Conservation (phyloP, 1,139 yeast genomes). For the Geotrichum carabidarum region DNA sequence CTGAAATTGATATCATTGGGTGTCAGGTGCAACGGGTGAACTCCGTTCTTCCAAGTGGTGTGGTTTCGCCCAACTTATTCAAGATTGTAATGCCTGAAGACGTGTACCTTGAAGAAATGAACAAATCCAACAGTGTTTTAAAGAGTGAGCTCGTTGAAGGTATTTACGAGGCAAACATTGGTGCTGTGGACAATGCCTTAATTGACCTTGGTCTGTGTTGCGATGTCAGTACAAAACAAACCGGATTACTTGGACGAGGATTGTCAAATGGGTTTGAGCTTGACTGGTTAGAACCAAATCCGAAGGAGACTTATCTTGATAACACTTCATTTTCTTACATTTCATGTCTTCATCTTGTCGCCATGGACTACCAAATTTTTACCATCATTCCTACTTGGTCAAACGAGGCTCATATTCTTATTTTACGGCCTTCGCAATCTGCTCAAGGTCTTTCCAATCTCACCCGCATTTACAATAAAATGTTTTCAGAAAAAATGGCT, state of each 20-base stretch:
- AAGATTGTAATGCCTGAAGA: conserved; percentile 65
- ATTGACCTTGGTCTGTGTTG: conserved; percentile 74
- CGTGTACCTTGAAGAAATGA: conserved; percentile 51
- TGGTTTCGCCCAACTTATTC: conserved; percentile 52
- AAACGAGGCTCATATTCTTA: conserved; percentile 48
- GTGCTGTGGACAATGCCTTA: conserved; percentile 65
- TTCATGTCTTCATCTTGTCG: conserved; percentile 65
- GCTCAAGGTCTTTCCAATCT: conserved; percentile 65
- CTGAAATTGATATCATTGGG: conserved; percentile 45
- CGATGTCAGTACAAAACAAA: conserved; percentile 58
- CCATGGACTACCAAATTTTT: conserved; percentile 73
- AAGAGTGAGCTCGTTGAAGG: conserved; percentile 62
- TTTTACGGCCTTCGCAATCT: conserved; percentile 61
- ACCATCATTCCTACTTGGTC: conserved; percentile 68
- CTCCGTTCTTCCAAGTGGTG: conserved; percentile 65
- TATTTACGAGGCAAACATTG: conserved; percentile 70
- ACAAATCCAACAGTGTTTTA: conserved; percentile 58
- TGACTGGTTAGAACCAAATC: conserved; percentile 42
- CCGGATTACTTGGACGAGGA: conserved; percentile 85
- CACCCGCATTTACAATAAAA: conserved; percentile 52
- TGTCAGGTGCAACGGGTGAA: conserved; percentile 55
- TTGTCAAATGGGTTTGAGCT: conserved; percentile 76
- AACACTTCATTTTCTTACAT: conserved; percentile 56
- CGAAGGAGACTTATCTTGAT: conserved; percentile 32
- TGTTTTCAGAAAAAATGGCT: conserved; percentile 46